Base-by-base conservation (phyloP, 441 rosid species). In the Pelargonium australe region DNA sequence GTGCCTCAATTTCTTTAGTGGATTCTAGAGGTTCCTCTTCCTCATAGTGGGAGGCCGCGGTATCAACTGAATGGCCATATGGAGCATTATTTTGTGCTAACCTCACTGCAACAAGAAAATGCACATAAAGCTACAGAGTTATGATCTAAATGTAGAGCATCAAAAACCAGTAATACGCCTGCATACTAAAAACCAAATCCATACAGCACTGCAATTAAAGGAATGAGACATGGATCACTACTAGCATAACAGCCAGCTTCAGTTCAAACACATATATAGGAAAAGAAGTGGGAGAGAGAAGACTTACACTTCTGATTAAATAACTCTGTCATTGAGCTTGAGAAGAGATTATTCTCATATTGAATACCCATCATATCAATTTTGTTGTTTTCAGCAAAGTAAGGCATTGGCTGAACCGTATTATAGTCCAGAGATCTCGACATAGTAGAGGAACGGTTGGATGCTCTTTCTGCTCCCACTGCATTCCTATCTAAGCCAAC, bases 1-100 rank as follows among this genome's bases (percentile, higher is more conserved):
- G 91, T n/a, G 89, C 86, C 80, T 88, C 89, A 70, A 85, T 73
- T 73, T 88, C 87, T 78, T 85, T 79, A 64, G 83, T 73, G 41
- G 85, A 81, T 76, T 83, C 86, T 49, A 82, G 72, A 70, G 81
- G 79, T 70, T 77, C 86, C 67, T 80, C 84, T 80, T 79, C 88
- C 65, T 86, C 85, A 13, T 72, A 77, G 67, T 78, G 74, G 16
- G 88, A 74, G 67, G 81, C 79, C 63, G 77, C 70, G 51, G 75
- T 72, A 65, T 77, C 84, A 41, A 78, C 76, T 10, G 89, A 86
- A 68, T 78, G 84, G 41, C 81, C 86, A 78, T 73, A 75, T 40
- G 68, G 70, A 65, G 76, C 64, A 68, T 70, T 72, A 66, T 72
- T 69, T 70, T 87, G 72, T 68, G 85, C 70, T 41, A 79, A 72